Conservation (phyloP, 805 yeast species). For the Candida ficus region DNA sequence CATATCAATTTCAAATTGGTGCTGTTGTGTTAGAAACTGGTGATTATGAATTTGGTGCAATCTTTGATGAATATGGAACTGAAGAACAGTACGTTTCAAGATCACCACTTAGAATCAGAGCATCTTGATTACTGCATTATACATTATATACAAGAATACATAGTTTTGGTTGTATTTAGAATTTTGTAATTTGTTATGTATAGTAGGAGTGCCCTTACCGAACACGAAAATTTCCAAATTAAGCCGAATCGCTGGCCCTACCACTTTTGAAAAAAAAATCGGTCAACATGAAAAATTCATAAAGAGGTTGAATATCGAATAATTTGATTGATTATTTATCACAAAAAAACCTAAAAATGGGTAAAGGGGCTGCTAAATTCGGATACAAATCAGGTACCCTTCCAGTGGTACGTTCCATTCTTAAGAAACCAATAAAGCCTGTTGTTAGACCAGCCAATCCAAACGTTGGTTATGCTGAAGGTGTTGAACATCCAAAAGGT, state of each 20-base stretch:
- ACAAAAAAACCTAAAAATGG: conserved; percentile 39
- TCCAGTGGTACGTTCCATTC: conserved; percentile 71
- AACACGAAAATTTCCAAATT: neutral
- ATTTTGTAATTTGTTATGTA: neutral
- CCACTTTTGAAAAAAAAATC: neutral
- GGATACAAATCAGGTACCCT: conserved; percentile 73
- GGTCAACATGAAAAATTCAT: neutral
- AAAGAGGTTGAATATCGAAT: too few relatives aligned
- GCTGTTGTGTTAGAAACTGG: conserved; percentile 71
- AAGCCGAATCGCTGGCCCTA: neutral
- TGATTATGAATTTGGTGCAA: conserved; percentile 73
- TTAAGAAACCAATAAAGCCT: conserved; percentile 51
- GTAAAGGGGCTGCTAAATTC: conserved; percentile 40
- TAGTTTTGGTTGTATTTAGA: too few relatives aligned
- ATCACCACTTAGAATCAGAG: conserved; percentile 31
- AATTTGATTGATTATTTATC: too few relatives aligned
- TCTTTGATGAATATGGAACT: conserved; percentile 41
- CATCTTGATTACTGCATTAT: too few relatives aligned
- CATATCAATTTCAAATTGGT: conserved; percentile 42
- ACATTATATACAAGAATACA: too few relatives aligned
- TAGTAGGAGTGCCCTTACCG: neutral
- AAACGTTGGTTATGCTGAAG: conserved; percentile 67
- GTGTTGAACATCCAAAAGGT: conserved; percentile 60
- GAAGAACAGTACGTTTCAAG: conserved; percentile 35
- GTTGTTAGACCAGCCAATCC: conserved; percentile 40